A percentile compares a stretch with the other conserved stretches of the same genome.
phyloP scores from a whole-genome alignment of 2,329 filamentous ascomycete species.

The Lachnellula occidentalis region DNA sequence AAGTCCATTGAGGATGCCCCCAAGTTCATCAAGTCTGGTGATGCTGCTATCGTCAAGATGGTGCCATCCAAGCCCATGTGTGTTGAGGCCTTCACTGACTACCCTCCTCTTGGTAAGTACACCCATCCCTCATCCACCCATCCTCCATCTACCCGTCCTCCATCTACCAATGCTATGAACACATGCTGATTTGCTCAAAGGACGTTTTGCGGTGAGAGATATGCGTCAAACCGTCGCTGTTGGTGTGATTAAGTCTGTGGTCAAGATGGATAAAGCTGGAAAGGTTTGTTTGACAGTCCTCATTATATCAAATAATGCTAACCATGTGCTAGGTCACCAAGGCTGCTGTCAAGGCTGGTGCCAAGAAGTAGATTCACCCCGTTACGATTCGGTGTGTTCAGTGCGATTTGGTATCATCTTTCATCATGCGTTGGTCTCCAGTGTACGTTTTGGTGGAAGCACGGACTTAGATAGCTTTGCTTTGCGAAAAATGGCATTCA shows the following conservation, averaged over 20 bases:
- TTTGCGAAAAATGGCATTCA: not conserved
- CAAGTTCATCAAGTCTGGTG: constrained; percentile 99
- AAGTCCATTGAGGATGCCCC: constrained; percentile 87
- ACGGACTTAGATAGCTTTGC: constrained; percentile 11
- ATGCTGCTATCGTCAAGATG: constrained; percentile 99
- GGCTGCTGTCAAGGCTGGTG: constrained; percentile 36
- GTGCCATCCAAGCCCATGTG: constrained; percentile 99
- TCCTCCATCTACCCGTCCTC: not conserved
- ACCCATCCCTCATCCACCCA: constrained; percentile 63
- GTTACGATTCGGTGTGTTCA: not conserved
- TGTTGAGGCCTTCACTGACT: constrained; percentile 99
- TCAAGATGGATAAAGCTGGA: constrained; percentile 40
- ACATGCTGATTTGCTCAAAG: too few relatives aligned
- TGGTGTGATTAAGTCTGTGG: constrained; percentile 87
- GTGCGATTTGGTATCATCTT: not conserved
- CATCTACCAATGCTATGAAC: not conserved
- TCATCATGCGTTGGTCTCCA: not conserved
- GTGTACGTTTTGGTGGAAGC: constrained; percentile 1
- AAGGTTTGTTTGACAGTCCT: constrained; percentile 34
- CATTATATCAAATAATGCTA: constrained; percentile 8
- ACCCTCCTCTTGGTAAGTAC: constrained; percentile 98
- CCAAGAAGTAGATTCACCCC: constrained; percentile 31
- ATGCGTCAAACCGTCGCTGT: constrained; percentile 65
- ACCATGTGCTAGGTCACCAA: constrained; percentile 29
- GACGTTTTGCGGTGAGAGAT: too few relatives aligned